These are phyloP conservation scores for Candida glucosophila DNA, from an alignment of 1,139 yeast genomes.

Conservation along the genomic window DNA sequence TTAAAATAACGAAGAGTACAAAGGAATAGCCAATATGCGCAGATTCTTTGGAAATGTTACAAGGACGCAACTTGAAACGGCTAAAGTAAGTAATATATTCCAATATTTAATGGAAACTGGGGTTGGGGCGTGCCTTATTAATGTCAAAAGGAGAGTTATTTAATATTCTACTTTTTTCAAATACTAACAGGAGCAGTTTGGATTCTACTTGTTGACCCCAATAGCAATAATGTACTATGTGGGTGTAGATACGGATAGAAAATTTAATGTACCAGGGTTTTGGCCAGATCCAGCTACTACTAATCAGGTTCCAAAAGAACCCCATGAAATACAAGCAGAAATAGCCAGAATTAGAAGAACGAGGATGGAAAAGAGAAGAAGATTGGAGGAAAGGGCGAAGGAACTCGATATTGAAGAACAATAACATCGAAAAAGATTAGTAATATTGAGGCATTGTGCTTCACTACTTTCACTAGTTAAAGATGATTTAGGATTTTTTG, in stretches of 20 bases:
- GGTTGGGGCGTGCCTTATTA: too few species aligned
- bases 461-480: too few species aligned
- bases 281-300: slow-evolving; percentile 96
- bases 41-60: slow-evolving; percentile 30
- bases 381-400: slow-evolving; percentile 64
- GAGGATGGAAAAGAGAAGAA: slow-evolving; percentile 60
- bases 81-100: slow-evolving; percentile 41
- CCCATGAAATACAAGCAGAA: slow-evolving; percentile 86
- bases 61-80: slow-evolving; percentile 62
- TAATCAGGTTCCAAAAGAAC: slow-evolving; percentile 87
- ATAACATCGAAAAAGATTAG: too few species aligned
- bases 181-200: too few species aligned
- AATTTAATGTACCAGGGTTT: slow-evolving; percentile 88
- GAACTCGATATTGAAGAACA: slow-evolving; percentile 53
- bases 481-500: too few species aligned
- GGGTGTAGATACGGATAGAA: slow-evolving; percentile 81
- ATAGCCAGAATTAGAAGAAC: slow-evolving; percentile 77
- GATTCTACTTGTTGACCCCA: slow-evolving; percentile 80
- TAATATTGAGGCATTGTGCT: too few species aligned
- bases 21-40: slow-evolving; percentile 10
- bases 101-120: too few species aligned
- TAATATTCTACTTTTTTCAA: slow-evolving; percentile 7
- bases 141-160: not conserved
- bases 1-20: too few species aligned
- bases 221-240: slow-evolving; percentile 86